Base-by-base conservation (phyloP, 257 asterid genomes). In the Solanum peruvianum region DNA sequence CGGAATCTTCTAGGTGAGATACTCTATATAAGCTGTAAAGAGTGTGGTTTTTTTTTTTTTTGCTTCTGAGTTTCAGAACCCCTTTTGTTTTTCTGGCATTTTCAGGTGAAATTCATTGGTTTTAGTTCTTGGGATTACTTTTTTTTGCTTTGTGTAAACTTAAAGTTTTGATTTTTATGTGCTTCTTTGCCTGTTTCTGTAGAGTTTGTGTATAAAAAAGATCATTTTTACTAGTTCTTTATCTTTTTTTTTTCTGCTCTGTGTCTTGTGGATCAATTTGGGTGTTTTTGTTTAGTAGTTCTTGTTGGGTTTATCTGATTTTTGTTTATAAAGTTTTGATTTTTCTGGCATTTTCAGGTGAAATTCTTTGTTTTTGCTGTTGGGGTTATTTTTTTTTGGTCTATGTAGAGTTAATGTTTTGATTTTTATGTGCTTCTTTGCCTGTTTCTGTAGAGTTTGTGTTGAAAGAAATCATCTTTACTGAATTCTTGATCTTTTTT, bases 1-100 rank as follows among this genome's bases (percentile, higher is more conserved):
- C 82, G 87, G 82, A 85, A 85, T 85, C 49, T 85, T 66, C 82
- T 69, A 85, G 80, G 82, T 85, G 67, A 11, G 87, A 73, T 85
- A 42, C 82, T 42, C 82, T 80, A 27, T 18, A 77, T 77, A 77
- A 77, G n/a, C n/a, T 77, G 37, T 77, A 20, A 29, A 80, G 25
- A 80, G 41, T 80, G 64, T 27, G 35, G 5, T 41, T 41, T 25
- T 7, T n/a, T 75, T 37, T 21, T 3, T 42, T 25, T 76, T 31
- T 31, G 11, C 42, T 45, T 78, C 27, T 5, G 39, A 78, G 39
- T 78, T 78, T 78, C 67, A 80, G 5, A 10, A 15, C 23, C 42
- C 67, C 64, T 7, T 44, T 12, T 77, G 18, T 16, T 47, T 47
- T 47, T 9, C 16, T 47, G 84, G 72, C 58, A 76, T 41, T 41